Evolutionary conservation across 2,329 filamentous ascomycete species (phyloP), one percentile per base, ranked within the genome.

Genomic region (Aspergillus hortae): DNA sequence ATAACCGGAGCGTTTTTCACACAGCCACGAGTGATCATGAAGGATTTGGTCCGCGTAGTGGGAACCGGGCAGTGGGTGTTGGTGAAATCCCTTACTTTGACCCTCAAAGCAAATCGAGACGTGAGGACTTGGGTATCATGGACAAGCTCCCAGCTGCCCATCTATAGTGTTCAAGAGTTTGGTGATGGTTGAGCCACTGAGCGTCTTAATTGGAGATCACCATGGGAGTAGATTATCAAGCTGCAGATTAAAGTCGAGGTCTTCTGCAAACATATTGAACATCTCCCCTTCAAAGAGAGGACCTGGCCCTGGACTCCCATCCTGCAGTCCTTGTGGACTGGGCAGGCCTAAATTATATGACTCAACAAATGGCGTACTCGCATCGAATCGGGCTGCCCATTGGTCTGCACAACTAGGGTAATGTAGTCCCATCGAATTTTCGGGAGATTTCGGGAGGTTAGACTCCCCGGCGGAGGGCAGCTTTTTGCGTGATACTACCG

Each of bases 21-120:
- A 58, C 72, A 73, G 69, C 76, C 68, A 58, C 73, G 67, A 46
- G 69, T 63, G 59, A 77, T 71, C 61, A 76, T 65, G 62, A 71
- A 12, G 55, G 51, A 0, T 45, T 55, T 11, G 76, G 76, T 82
- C 84, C 58, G 88, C 87, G 75, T 87, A 91, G 76, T 97, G 17
- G 94, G 92, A 52, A 94, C 97, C 75, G 94, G 92, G 49, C 96
- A 90, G 5, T 97, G 96, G 71, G 94, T 91, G 64, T 97, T 96
- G 77, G 94, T 96, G 71, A 97, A 96, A 80, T 53, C 2, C 56
- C 56, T 0, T 59, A 57, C 27, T 57, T 54, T n/a, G 55, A 59
- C 30, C 56, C 55, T 0, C 19, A 25, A 9, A 59, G 55, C 19
- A 56, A 54, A 12, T 56, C 53, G 4, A 43, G 56, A 11, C 33